phyloP scores from a whole-genome alignment of 2,329 filamentous ascomycete genomes.

The Cladophialophora yegresii region DNA sequence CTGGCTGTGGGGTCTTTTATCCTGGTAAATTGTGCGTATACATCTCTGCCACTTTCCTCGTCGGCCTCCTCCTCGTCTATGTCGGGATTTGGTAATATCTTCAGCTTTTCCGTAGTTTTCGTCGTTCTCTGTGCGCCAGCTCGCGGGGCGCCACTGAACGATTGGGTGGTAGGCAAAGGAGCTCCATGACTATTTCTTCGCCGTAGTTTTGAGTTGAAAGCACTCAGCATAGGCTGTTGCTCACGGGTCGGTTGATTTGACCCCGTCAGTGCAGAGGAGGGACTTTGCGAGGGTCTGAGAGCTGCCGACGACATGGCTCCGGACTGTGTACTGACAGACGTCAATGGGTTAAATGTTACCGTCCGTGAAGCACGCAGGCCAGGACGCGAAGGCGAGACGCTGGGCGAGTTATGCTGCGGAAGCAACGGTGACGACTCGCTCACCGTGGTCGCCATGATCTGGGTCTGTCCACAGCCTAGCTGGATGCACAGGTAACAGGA shows the following conservation, averaged over 20 bases:
- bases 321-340: slow-evolving; percentile 49
- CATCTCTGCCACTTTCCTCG: slow-evolving; percentile 89
- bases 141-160: slow-evolving; percentile 59
- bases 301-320: slow-evolving; percentile 46
- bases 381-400: slow-evolving; percentile 36
- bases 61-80: slow-evolving; percentile 74
- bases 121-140: slow-evolving; percentile 93
- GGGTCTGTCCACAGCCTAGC: background rate
- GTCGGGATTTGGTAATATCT: slow-evolving; percentile 90
- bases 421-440: slow-evolving; percentile 48
- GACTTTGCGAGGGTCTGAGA: slow-evolving; percentile 46
- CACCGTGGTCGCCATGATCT: slow-evolving; percentile 40
- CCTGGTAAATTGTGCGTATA: slow-evolving; percentile 95
- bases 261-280: slow-evolving; percentile 42
- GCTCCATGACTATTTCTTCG: slow-evolving; percentile 80
- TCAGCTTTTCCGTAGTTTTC: slow-evolving; percentile 94
- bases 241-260: slow-evolving; percentile 44
- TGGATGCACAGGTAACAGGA: background rate
- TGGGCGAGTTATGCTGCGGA: slow-evolving; percentile 40
- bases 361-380: slow-evolving; percentile 45
- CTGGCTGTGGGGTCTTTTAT: slow-evolving; percentile 96
- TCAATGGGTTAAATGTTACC: slow-evolving; percentile 53
- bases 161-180: slow-evolving; percentile 50
- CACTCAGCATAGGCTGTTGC: slow-evolving; percentile 65
- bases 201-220: slow-evolving; percentile 83